phyloP scores from a whole-genome alignment of 2,329 filamentous ascomycete species.

The Microsporum ferrugineum region DNA sequence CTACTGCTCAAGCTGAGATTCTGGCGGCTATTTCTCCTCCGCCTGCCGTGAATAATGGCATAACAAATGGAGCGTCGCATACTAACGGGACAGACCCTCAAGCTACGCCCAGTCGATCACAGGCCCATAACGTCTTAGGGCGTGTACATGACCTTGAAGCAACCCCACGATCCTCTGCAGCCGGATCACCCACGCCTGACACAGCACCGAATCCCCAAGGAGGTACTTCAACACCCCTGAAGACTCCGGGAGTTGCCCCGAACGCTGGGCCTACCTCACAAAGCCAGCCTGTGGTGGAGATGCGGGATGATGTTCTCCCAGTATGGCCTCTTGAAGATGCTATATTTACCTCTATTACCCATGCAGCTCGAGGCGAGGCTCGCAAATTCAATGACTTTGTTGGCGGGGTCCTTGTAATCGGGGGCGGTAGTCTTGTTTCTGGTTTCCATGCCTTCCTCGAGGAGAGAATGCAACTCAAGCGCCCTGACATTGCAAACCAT shows the following conservation, averaged over 20 bases:
- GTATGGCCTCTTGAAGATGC: constrained; percentile 75
- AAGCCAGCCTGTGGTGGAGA: constrained; percentile 36
- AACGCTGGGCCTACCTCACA: background rate
- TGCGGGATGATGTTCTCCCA: constrained; percentile 70
- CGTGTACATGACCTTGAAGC: constrained; percentile 58
- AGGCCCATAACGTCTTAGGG: constrained; percentile 58
- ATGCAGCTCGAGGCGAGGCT: constrained; percentile 78
- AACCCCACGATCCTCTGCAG: constrained; percentile 74
- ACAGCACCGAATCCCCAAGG: constrained; percentile 53
- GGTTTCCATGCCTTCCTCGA: constrained; percentile 75
- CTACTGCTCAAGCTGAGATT: constrained; percentile 65
- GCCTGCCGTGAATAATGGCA: constrained; percentile 17
- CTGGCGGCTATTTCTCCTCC: constrained; percentile 41
- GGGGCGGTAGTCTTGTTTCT: constrained; percentile 69
- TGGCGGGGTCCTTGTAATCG: constrained; percentile 80
- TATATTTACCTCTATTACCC: constrained; percentile 77
- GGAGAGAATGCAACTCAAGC: constrained; percentile 59
- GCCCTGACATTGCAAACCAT: constrained; percentile 52
- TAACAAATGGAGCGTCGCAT: constrained; percentile 26
- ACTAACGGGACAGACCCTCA: constrained; percentile 22
- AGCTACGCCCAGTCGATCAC: constrained; percentile 40
- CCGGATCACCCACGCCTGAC: constrained; percentile 78
- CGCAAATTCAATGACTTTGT: constrained; percentile 86
- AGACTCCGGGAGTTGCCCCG: constrained; percentile 10
- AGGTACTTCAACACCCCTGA: constrained; percentile 32